Evolutionary conservation across 106 monocot species (phyloP).

Genomic region (Dendrobium officinale): DNA sequence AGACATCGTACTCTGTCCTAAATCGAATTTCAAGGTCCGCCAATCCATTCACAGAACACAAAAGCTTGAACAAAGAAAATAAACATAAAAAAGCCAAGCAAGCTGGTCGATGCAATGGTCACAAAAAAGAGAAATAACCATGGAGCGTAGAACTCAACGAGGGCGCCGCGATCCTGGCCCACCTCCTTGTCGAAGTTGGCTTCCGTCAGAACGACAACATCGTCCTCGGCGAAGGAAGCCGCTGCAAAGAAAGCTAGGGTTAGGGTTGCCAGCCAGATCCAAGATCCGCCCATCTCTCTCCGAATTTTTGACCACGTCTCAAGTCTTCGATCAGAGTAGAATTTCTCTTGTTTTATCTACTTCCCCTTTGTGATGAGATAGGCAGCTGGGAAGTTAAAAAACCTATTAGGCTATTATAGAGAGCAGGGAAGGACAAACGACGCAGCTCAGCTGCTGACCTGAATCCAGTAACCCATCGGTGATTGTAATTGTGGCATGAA

Average conservation of each 20-base stretch:
- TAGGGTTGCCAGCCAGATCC: constrained; percentile 18
- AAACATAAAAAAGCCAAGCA: not conserved
- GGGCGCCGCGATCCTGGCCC: constrained; percentile 90
- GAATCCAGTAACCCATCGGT: not conserved
- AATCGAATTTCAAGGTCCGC: not conserved
- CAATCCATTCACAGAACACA: not conserved
- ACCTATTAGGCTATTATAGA: not conserved
- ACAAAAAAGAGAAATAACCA: constrained; percentile 37
- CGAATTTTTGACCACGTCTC: not conserved
- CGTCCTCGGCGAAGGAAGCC: constrained; percentile 39
- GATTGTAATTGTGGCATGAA: not conserved
- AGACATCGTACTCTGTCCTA: not conserved
- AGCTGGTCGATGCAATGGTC: not conserved
- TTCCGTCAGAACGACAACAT: constrained; percentile 73
- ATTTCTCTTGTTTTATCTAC: not conserved
- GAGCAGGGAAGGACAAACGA: not conserved
- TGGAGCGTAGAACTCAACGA: constrained; percentile 99
- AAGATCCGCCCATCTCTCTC: constrained; percentile 19
- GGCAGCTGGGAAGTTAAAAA: too few relatives aligned
- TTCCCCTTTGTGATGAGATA: not conserved
- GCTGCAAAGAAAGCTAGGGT: constrained; percentile 24
- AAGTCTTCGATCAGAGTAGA: not conserved
- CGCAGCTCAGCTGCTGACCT: not conserved
- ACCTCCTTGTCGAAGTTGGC: constrained; percentile 89
- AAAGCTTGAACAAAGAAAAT: not conserved